phyloP scores from a whole-genome alignment of 306 rosid species.

The Carpinus viminea region DNA sequence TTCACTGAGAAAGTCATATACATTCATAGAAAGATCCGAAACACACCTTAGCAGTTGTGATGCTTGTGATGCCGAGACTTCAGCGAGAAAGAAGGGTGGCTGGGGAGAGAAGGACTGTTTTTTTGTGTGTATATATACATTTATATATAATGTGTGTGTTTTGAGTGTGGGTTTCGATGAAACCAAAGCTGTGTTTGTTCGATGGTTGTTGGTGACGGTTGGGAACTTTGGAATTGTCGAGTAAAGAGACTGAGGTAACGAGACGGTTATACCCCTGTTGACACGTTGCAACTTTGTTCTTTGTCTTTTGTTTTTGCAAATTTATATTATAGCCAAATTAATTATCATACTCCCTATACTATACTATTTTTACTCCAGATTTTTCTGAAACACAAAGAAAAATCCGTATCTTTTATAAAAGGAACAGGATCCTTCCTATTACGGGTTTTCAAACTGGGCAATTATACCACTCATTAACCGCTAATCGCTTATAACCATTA shows the following conservation, averaged over 20 bases:
- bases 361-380: too few relatives aligned
- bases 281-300: too few relatives aligned
- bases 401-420: too few relatives aligned
- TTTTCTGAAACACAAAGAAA: too few relatives aligned
- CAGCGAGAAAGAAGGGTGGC: neutral
- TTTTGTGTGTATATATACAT: neutral
- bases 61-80: neutral
- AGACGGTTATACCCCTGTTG: neutral
- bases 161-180: constrained; percentile 29
- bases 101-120: neutral
- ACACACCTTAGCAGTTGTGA: constrained; percentile 11
- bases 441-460: too few relatives aligned
- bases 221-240: constrained; percentile 36
- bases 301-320: too few relatives aligned
- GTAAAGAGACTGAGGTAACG: neutral
- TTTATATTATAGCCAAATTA: too few relatives aligned
- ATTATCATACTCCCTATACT: too few relatives aligned
- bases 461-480: too few relatives aligned
- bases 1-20: neutral
- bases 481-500: too few relatives aligned
- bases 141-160: neutral
- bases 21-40: constrained; percentile 16
- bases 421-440: too few relatives aligned
- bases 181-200: constrained; percentile 30
- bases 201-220: constrained; percentile 23